phyloP scores from a whole-genome alignment of 495 filamentous ascomycete genomes.

The Margaritispora aquatica region DNA sequence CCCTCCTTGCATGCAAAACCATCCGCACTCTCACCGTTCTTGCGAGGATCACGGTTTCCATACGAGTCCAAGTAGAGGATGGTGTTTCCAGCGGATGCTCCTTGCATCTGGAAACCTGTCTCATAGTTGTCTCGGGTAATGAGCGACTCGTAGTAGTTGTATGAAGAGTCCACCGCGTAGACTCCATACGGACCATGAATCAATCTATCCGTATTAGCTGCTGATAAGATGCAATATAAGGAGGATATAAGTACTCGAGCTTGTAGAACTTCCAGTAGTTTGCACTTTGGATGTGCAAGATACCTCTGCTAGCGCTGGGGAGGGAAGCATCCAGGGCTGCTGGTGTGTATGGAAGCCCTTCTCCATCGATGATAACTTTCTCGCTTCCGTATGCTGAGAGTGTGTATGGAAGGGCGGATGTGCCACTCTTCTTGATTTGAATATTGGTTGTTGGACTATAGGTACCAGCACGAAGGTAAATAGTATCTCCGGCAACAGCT shows the following conservation, averaged over 20 bases:
- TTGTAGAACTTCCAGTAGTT: conserved; percentile 26
- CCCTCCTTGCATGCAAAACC: conserved; percentile 28
- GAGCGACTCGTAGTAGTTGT: conserved; percentile 25
- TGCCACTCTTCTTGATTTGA: conserved; percentile 24
- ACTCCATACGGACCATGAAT: conserved; percentile 27
- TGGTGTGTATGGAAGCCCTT: conserved; percentile 22
- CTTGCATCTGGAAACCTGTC: conserved; percentile 27
- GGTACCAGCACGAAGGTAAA: conserved; percentile 27
- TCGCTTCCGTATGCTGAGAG: conserved; percentile 21
- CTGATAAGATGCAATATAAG: neutral
- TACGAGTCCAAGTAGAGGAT: conserved; percentile 27
- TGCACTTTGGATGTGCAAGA: conserved; percentile 24
- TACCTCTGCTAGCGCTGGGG: conserved; percentile 20
- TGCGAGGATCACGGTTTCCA: conserved; percentile 27
- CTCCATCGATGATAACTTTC: conserved; percentile 26
- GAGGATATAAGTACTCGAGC: conserved; percentile 12
- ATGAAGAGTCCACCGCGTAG: conserved; percentile 17
- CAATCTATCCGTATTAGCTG: neutral
- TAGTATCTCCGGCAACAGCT: conserved; percentile 23
- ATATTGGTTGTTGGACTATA: conserved; percentile 24
- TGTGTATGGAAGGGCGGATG: conserved; percentile 19
- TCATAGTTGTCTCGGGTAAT: conserved; percentile 29
- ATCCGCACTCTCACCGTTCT: conserved; percentile 28
- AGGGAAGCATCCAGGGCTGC: conserved; percentile 19
- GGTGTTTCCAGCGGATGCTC: conserved; percentile 22